Evolutionary conservation across 2,329 filamentous ascomycete species (phyloP).

Genomic region (Neofusicoccum ribis): DNA sequence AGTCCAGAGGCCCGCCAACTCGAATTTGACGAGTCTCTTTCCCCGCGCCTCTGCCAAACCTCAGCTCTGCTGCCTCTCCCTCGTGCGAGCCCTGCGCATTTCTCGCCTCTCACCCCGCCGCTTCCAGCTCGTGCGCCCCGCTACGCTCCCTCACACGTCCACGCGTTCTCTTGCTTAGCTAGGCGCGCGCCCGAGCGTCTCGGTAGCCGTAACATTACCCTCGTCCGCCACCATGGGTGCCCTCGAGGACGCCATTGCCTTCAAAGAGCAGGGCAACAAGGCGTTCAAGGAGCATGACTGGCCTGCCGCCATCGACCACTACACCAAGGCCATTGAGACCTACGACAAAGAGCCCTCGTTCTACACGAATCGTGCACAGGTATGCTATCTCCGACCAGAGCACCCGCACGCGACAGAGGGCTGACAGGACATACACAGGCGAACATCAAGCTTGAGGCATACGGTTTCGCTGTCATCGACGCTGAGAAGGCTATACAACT

Average conservation of each 20-base stretch:
- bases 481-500: conserved; percentile 89
- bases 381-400: conserved; percentile 43
- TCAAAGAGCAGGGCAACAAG: conserved; percentile 94
- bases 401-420: conserved; percentile 26
- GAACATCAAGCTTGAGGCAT: conserved; percentile 93
- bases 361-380: conserved; percentile 93
- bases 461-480: conserved; percentile 88
- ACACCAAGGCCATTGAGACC: conserved; percentile 82
- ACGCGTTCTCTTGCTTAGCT: conserved; percentile 9
- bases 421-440: conserved; percentile 57
- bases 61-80: background rate
- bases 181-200: conserved; percentile 8
- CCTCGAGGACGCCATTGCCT: conserved; percentile 70
- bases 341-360: conserved; percentile 84
- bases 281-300: conserved; percentile 89
- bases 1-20: background rate
- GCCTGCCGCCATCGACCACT: conserved; percentile 76
- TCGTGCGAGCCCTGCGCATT: background rate
- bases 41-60: background rate
- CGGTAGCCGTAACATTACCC: background rate
- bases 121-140: background rate
- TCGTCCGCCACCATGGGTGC: conserved; percentile 32
- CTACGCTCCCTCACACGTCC: background rate
- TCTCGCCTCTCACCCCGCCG: background rate
- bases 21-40: conserved; percentile 7